Evolutionary conservation across 345 rosid species (phyloP).

Genomic region (Syzygium aromaticum): DNA sequence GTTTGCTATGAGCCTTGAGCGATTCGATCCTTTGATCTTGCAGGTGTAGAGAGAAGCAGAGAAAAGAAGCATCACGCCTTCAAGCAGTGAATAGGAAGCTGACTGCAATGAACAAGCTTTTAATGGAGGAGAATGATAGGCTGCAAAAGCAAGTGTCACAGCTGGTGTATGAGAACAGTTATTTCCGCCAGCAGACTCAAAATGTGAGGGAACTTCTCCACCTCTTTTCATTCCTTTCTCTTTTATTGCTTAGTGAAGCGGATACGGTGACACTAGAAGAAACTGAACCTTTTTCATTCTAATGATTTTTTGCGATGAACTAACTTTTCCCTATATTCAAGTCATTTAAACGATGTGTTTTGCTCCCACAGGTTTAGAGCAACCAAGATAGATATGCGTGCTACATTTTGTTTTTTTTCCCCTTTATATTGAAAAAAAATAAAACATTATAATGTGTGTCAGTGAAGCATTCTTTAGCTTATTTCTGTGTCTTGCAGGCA

Average conservation of each 20-base stretch:
- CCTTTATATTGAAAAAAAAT: background rate
- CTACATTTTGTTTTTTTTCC: background rate
- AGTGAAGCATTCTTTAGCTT: background rate
- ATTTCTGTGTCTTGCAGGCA: conserved; percentile 20
- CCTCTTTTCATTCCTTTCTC: background rate
- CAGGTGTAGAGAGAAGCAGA: conserved; percentile 77
- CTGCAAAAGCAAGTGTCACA: conserved; percentile 79
- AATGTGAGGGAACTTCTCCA: conserved; percentile 19
- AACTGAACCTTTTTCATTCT: background rate
- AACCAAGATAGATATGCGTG: background rate
- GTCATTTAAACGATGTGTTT: background rate
- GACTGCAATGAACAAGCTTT: conserved; percentile 76
- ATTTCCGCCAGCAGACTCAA: conserved; percentile 63
- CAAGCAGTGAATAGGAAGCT: conserved; percentile 74
- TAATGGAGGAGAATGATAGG: conserved; percentile 81
- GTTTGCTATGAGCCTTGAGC: background rate
- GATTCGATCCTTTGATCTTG: background rate
- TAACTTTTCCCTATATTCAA: background rate
- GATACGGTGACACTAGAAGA: background rate
- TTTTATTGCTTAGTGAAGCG: background rate
- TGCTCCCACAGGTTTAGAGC: background rate
- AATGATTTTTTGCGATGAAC: background rate
- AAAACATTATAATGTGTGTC: background rate
- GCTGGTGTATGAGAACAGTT: conserved; percentile 69
- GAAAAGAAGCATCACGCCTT: conserved; percentile 69